A percentile compares a stretch with the other conserved stretches of the same genome.
Evolutionary conservation across 1,284 basidiomycete genomes (phyloP).

Genomic region (Papiliotrema terrestris): DNA sequence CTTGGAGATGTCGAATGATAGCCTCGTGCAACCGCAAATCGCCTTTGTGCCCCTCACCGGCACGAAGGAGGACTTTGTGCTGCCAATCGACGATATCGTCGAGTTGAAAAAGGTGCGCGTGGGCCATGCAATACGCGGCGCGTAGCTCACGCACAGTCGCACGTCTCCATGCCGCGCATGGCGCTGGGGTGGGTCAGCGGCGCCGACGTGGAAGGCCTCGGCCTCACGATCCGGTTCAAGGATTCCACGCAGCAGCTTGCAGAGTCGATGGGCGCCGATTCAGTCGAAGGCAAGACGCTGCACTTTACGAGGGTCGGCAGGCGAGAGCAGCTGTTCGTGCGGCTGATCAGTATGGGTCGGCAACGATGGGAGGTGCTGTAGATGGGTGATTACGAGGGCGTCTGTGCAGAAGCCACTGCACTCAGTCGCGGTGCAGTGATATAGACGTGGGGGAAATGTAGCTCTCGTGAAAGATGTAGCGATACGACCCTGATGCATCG

Average conservation of each 20-base stretch:
- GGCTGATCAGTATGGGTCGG: slow-evolving; percentile 47
- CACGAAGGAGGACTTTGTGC: slow-evolving; percentile 29
- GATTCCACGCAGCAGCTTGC: slow-evolving; percentile 18
- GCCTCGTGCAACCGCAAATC: slow-evolving; percentile 25
- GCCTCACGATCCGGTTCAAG: slow-evolving; percentile 42
- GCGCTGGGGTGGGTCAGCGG: slow-evolving; percentile 50
- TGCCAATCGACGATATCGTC: slow-evolving; percentile 46
- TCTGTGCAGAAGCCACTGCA: too few relatives aligned
- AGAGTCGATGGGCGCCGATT: slow-evolving; percentile 14
- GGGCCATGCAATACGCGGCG: neutral
- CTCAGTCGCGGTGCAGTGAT: too few relatives aligned
- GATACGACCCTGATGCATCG: too few relatives aligned
- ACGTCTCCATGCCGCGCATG: slow-evolving; percentile 47
- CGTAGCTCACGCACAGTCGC: slow-evolving; percentile 15
- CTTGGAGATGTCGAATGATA: slow-evolving; percentile 31
- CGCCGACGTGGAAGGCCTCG: slow-evolving; percentile 47
- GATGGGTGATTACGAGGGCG: neutral
- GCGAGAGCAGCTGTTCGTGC: slow-evolving; percentile 49
- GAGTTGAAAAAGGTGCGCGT: slow-evolving; percentile 48
- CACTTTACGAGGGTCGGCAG: slow-evolving; percentile 47
- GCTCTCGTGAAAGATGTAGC: too few relatives aligned
- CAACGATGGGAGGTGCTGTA: slow-evolving; percentile 51
- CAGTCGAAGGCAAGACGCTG: slow-evolving; percentile 35
- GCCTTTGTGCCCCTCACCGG: slow-evolving; percentile 39
- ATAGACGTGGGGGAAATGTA: too few relatives aligned